These are phyloP conservation scores for Ceratobasidium papillatum DNA, from an alignment of 1,284 basidiomycete species.

Conservation along the genomic window DNA sequence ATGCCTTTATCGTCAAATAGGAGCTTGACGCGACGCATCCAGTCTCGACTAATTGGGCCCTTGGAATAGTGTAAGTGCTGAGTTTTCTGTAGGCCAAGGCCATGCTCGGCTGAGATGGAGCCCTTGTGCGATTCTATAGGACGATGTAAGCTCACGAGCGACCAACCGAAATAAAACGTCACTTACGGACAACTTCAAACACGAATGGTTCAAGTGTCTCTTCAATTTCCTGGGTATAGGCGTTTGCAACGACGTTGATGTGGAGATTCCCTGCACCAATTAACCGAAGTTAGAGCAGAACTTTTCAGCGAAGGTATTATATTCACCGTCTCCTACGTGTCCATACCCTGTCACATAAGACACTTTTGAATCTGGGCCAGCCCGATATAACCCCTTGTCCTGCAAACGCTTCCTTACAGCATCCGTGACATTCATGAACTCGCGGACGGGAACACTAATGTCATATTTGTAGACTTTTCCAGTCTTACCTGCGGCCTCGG, in stretches of 20 bases:
- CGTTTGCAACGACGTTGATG: slow-evolving; percentile 89
- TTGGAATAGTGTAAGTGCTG: slow-evolving; percentile 92
- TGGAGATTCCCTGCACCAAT: slow-evolving; percentile 82
- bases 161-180: background rate
- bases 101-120: slow-evolving; percentile 97
- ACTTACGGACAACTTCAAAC: slow-evolving; percentile 80
- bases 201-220: slow-evolving; percentile 93
- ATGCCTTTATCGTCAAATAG: slow-evolving; percentile 92
- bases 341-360: slow-evolving; percentile 93
- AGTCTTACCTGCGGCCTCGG: slow-evolving; percentile 93
- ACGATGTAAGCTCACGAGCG: background rate
- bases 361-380: slow-evolving; percentile 66
- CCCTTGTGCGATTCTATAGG: slow-evolving; percentile 63
- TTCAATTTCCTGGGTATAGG: slow-evolving; percentile 86
- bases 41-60: slow-evolving; percentile 75
- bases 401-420: slow-evolving; percentile 77
- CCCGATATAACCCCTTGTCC: slow-evolving; percentile 73
- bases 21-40: slow-evolving; percentile 93
- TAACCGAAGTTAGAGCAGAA: background rate
- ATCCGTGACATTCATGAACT: slow-evolving; percentile 92
- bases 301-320: background rate
- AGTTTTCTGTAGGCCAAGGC: slow-evolving; percentile 94
- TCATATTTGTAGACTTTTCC: slow-evolving; percentile 99
- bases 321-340: slow-evolving; percentile 93
- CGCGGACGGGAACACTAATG: slow-evolving; percentile 86